Percentiles rank a stretch among this genome's conserved stretches.
Conservation (phyloP, 73 alveolate species). For the Loxodes magnus region DNA sequence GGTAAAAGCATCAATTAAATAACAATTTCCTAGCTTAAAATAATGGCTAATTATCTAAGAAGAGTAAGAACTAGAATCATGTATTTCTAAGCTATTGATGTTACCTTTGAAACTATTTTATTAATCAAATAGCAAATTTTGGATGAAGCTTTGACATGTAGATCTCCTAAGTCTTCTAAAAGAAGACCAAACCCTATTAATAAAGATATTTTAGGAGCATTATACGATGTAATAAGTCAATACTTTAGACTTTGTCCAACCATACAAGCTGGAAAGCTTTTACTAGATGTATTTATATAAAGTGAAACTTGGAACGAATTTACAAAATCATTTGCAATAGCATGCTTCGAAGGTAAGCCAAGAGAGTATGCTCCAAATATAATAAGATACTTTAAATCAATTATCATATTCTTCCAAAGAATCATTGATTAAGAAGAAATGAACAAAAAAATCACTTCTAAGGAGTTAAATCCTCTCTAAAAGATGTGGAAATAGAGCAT, state of each 20-base stretch:
- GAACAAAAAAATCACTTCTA: slow-evolving; percentile 13
- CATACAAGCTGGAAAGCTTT: slow-evolving; percentile 39
- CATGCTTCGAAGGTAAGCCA: slow-evolving; percentile 6
- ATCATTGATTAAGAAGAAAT: slow-evolving; percentile 15
- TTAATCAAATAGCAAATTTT: slow-evolving; percentile 50
- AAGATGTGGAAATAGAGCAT: slow-evolving; percentile 36
- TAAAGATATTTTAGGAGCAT: slow-evolving; percentile 28
- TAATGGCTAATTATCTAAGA: slow-evolving; percentile 39
- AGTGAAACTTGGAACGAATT: slow-evolving; percentile 50
- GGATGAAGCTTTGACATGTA: slow-evolving; percentile 22
- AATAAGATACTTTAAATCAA: slow-evolving; percentile 1
- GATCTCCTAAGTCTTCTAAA: slow-evolving; percentile 11
- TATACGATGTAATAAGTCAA: slow-evolving; percentile 19
- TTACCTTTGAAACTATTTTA: slow-evolving; percentile 40
- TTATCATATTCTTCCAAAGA: slow-evolving; percentile 10
- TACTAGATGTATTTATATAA: slow-evolving; percentile 34
- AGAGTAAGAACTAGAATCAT: slow-evolving; percentile 37
- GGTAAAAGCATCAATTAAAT: slow-evolving; percentile 9
- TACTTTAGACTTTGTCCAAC: slow-evolving; percentile 25
- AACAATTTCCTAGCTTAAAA: slow-evolving; percentile 30
- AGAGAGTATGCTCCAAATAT: slow-evolving; percentile 2
- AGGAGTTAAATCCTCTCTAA: slow-evolving; percentile 3
- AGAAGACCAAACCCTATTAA: slow-evolving; percentile 6
- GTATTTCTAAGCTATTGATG: slow-evolving; percentile 49
- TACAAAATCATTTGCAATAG: slow-evolving; percentile 21